These are phyloP conservation scores for Exsudoporus frostii DNA, from an alignment of 768 basidiomycete genomes.

Conservation along the genomic window DNA sequence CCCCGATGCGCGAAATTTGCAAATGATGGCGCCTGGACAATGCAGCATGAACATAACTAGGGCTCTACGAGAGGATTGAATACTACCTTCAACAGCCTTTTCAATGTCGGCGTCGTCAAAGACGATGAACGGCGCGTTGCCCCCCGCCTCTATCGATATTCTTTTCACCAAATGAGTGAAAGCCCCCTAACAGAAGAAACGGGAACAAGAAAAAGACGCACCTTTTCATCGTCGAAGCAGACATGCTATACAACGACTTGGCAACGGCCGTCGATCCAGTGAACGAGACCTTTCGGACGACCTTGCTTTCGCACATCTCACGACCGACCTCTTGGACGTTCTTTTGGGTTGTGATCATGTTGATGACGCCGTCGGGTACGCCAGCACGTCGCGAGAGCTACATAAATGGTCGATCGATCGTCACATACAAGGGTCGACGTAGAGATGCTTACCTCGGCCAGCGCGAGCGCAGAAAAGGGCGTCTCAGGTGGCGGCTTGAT, in stretches of 20 bases:
- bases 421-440: background rate
- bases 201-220: slow-evolving; percentile 29
- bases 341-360: slow-evolving; percentile 86
- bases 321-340: slow-evolving; percentile 85
- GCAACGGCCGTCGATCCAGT: slow-evolving; percentile 86
- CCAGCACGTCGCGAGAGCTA: slow-evolving; percentile 88
- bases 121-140: slow-evolving; percentile 95
- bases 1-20: slow-evolving; percentile 78
- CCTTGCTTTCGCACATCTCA: slow-evolving; percentile 88
- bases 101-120: slow-evolving; percentile 96
- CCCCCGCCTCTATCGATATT: slow-evolving; percentile 83
- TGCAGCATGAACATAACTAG: background rate
- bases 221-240: slow-evolving; percentile 82
- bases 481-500: slow-evolving; percentile 96
- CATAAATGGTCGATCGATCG: background rate
- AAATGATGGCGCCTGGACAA: slow-evolving; percentile 57
- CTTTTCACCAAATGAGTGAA: slow-evolving; percentile 25
- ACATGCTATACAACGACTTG: slow-evolving; percentile 68
- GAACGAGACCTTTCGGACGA: slow-evolving; percentile 86
- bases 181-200: background rate
- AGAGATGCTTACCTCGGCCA: slow-evolving; percentile 65
- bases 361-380: slow-evolving; percentile 91
- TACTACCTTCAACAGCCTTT: slow-evolving; percentile 77
- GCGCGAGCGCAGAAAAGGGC: slow-evolving; percentile 87
- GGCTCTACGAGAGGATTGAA: background rate